Percentiles rank a stretch among this genome's conserved stretches.
Evolutionary conservation across 2,329 filamentous ascomycete genomes (phyloP).

Genomic region (Pseudonectria foliicola): DNA sequence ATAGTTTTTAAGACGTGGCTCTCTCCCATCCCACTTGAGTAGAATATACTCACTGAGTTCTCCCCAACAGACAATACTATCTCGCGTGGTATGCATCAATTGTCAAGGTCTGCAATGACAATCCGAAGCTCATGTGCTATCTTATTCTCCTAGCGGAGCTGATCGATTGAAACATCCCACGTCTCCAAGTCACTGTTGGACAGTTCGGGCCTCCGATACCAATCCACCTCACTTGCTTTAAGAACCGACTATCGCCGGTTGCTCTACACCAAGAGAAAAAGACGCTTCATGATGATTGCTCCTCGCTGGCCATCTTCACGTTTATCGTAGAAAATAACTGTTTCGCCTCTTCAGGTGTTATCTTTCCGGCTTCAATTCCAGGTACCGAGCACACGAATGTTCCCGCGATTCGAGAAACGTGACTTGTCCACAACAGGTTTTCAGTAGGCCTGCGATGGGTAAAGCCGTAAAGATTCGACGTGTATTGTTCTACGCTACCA

Average conservation of each 20-base stretch:
- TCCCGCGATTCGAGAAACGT: conserved; percentile 20
- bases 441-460: conserved; percentile 18
- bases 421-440: conserved; percentile 27
- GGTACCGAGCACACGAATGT: conserved; percentile 16
- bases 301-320: conserved; percentile 25
- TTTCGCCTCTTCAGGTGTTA: conserved; percentile 14
- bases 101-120: conserved; percentile 26
- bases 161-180: conserved; percentile 27
- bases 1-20: no score
- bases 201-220: conserved; percentile 19
- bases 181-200: conserved; percentile 28
- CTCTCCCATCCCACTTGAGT: neutral
- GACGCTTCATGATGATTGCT: conserved; percentile 15
- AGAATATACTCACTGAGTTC: no score
- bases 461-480: conserved; percentile 9
- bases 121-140: conserved; percentile 23
- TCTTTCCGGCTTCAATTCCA: conserved; percentile 17
- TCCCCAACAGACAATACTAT: conserved; percentile 15
- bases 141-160: conserved; percentile 20
- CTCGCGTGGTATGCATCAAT: conserved; percentile 23
- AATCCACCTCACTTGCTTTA: conserved; percentile 16
- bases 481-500: neutral
- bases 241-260: conserved; percentile 17
- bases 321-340: no score
- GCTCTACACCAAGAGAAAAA: conserved; percentile 16